Evolutionary conservation across 1,284 basidiomycete species (phyloP), one percentile per base, ranked within the genome.

Genomic region (Microbotryum lychnidis-dioicae): DNA sequence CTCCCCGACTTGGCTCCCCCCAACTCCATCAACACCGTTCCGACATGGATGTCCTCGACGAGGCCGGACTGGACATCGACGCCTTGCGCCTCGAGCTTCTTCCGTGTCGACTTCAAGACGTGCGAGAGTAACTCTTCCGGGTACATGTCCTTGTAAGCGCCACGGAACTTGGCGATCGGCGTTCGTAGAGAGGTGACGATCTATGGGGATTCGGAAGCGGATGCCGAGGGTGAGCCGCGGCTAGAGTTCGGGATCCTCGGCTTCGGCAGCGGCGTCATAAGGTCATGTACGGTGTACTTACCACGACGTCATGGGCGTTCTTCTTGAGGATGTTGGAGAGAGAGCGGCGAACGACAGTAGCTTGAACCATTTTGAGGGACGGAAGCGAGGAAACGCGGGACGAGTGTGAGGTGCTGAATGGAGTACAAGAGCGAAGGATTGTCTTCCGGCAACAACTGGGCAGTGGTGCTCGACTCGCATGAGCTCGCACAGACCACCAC

Each of bases 21-120:
- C 18, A 75, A 67, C 67, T 75, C 75, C 73, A 74, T 74, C 25
- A 76, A 65, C n/a, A 76, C 75, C 12, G 71, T 76, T 9, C 75
- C 75, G 29, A 71, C 72, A 67, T 70, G 70, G 49, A 76, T 70
- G 62, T 76, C 75, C 57, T 76, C 63, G 50, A 76, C 72, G 20
- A 72, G 67, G 53, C 67, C 66, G 20, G 60, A 60, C 50, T 68
- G 58, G 57, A 73, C 69, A 62, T 73, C 70, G n/a, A 76, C 70
- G 33, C 74, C 74, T 56, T 69, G 69, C 12, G 62, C 58, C 57
- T 76, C 74, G 51, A 76, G 69, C 6, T 73, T 57, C 45, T 73
- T 68, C 37, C 71, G 58, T 1, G 74, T 75, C 21, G 68, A 63
- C 37, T 66, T 65, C 27, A 76, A 65, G 6, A 76, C 74, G 62